Evolutionary conservation across 495 filamentous ascomycete genomes (phyloP).

Genomic region (Xylaria telfairii): DNA sequence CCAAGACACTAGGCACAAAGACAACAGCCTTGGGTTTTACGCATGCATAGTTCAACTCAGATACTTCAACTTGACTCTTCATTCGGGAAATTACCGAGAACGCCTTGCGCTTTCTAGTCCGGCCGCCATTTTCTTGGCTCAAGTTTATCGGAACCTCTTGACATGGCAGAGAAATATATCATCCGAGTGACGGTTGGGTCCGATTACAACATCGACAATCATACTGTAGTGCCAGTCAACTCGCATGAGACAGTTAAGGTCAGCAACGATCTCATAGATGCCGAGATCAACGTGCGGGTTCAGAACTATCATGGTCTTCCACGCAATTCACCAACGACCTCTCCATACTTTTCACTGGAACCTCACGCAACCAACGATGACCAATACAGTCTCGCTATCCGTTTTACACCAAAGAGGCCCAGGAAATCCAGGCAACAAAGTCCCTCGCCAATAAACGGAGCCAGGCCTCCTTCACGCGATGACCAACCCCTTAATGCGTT

Average conservation of each 20-base stretch:
- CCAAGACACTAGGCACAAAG: not conserved
- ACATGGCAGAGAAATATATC: conserved; percentile 68
- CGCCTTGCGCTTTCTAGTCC: not conserved
- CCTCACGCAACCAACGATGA: conserved; percentile 67
- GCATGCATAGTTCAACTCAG: not conserved
- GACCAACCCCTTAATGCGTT: not conserved
- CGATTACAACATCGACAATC: conserved; percentile 68
- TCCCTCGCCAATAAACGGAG: not conserved
- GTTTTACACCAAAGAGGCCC: conserved; percentile 69
- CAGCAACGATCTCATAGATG: conserved; percentile 62
- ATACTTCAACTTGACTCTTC: not conserved
- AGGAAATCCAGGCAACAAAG: not conserved
- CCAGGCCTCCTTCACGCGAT: not conserved
- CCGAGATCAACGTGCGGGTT: conserved; percentile 73
- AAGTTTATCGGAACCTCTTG: not conserved
- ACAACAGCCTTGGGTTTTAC: not conserved
- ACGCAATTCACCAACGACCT: conserved; percentile 60
- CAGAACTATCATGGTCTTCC: conserved; percentile 65
- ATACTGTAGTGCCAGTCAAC: conserved; percentile 77
- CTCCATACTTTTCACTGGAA: conserved; percentile 75
- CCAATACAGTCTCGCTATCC: conserved; percentile 80
- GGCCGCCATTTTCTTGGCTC: not conserved
- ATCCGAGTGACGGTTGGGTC: conserved; percentile 78
- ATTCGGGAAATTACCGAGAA: not conserved
- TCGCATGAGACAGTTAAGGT: conserved; percentile 60